These are phyloP conservation scores for Sclerotinia nivalis DNA, from an alignment of 2,329 filamentous ascomycete species.

Conservation along the genomic window DNA sequence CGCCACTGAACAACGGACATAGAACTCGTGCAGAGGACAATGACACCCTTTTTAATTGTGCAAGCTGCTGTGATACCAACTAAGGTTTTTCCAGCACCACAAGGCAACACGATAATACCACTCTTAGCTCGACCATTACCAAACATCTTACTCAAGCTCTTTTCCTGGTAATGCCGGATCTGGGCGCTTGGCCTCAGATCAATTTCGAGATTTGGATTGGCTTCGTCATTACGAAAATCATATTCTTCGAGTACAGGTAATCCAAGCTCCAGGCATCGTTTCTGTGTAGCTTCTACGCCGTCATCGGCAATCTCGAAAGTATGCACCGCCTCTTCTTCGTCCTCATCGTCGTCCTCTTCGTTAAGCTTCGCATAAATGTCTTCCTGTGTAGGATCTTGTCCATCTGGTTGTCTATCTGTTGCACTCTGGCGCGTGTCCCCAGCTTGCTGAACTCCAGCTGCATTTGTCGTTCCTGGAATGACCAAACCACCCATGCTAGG, in stretches of 20 bases:
- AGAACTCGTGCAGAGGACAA: slow-evolving; percentile 92
- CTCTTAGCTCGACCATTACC: slow-evolving; percentile 96
- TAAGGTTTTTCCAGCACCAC: slow-evolving; percentile 93
- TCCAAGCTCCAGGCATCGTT: slow-evolving; percentile 82
- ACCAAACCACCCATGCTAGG: slow-evolving; percentile 85
- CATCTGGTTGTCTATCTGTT: slow-evolving; percentile 48
- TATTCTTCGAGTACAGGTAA: slow-evolving; percentile 94
- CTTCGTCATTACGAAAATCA: slow-evolving; percentile 88
- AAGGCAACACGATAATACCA: slow-evolving; percentile 95
- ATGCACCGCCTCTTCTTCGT: slow-evolving; percentile 84
- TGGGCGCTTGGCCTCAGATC: slow-evolving; percentile 86
- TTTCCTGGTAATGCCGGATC: slow-evolving; percentile 94
- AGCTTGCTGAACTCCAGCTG: slow-evolving; percentile 81
- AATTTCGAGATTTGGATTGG: slow-evolving; percentile 90
- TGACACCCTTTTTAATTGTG: slow-evolving; percentile 94
- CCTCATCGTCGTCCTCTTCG: slow-evolving; percentile 79
- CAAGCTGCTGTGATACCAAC: slow-evolving; percentile 98
- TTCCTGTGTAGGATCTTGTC: slow-evolving; percentile 58
- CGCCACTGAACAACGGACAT: slow-evolving; percentile 99
- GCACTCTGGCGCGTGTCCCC: slow-evolving; percentile 44
- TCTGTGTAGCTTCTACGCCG: slow-evolving; percentile 82
- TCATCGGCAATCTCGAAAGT: slow-evolving; percentile 87
- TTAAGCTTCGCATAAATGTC: slow-evolving; percentile 73
- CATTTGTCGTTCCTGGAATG: slow-evolving; percentile 92
- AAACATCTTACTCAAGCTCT: slow-evolving; percentile 98